Evolutionary conservation across 1,284 basidiomycete species (phyloP), one percentile per base, ranked within the genome.

Genomic region (Fomes fomentarius): DNA sequence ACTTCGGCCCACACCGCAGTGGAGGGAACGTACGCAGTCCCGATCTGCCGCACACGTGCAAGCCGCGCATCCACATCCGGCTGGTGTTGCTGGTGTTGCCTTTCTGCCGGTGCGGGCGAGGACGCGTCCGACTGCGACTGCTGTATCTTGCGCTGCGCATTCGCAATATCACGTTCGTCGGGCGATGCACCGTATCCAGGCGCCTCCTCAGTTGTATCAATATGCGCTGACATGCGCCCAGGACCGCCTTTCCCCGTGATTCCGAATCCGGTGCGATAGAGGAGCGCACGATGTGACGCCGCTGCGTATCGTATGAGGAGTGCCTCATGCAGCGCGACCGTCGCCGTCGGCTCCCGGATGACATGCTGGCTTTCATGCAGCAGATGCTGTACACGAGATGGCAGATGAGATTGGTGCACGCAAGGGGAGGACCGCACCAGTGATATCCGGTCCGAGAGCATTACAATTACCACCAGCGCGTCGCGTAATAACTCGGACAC

Each of bases 291-390:
- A 42, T 61, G 53, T 26, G 59, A 47, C 12, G 56, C 53, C 14
- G 47, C 66, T 49, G 75, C 72, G 66, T 79, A 80, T 54, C 73
- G 71, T 63, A 78, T 66, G 59, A 84, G 71, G 49, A 83, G 67
- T 50, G 60, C 67, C 69, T 80, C 78, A 59, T 84, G 82, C 44
- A 83, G 68, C 38, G 66, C 60, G 38, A 58, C 28, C 58, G 69
- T 66, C 39, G 74, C 66, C 40, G 68, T 68, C 41, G 76, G 69
- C 42, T 74, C 72, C 50, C 58, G 63, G 61, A 70, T 67, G 44
- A 72, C 69, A 6, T 6, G 6, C 71, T 82, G 75, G 66, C 81
- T 83, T 46, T 79, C 76, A 45, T 69, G 73, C 43, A 85, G 65
- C 47, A 84, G 62, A 48, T 61, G 68, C 79, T 84, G 68, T 58